A percentile compares a stretch with the other conserved stretches of the same genome.
Conservation (phyloP, 2,329 filamentous ascomycete genomes). For the Hymenoscyphus fructigenus region DNA sequence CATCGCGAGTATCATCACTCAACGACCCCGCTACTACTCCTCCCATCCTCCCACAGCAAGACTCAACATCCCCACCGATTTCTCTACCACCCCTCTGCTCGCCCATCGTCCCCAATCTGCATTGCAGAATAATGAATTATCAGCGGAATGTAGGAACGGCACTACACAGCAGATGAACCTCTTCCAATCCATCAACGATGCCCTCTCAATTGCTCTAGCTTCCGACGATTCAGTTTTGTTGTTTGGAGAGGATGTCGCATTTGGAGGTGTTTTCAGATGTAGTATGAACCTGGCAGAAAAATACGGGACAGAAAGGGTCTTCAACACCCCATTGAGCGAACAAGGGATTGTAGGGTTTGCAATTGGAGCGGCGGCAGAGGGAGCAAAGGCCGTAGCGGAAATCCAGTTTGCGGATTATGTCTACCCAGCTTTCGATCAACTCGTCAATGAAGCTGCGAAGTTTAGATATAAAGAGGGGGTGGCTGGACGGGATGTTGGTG, state of each 20-base stretch:
- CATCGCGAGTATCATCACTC: background rate
- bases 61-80: slow-evolving; percentile 87
- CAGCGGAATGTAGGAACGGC: slow-evolving; percentile 61
- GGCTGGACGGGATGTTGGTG: slow-evolving; percentile 58
- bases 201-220: slow-evolving; percentile 76
- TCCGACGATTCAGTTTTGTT: slow-evolving; percentile 84
- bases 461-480: slow-evolving; percentile 64
- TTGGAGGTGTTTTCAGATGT: slow-evolving; percentile 94
- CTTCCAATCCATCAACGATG: slow-evolving; percentile 91
- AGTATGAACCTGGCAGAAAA: slow-evolving; percentile 87
- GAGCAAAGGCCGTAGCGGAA: slow-evolving; percentile 90
- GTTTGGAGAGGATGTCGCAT: slow-evolving; percentile 96
- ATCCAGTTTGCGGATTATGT: slow-evolving; percentile 80
- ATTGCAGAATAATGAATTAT: slow-evolving; percentile 70
- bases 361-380: slow-evolving; percentile 85
- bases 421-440: slow-evolving; percentile 74
- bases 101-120: slow-evolving; percentile 75
- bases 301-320: slow-evolving; percentile 85
- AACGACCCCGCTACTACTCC: slow-evolving; percentile 30
- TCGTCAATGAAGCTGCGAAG: slow-evolving; percentile 76
- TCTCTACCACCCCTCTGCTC: slow-evolving; percentile 75
- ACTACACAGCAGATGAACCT: slow-evolving; percentile 87
- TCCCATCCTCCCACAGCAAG: slow-evolving; percentile 53
- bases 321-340: slow-evolving; percentile 93
- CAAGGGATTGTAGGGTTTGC: slow-evolving; percentile 94